These are phyloP conservation scores for Pichia thaimueangensis DNA, from an alignment of 805 yeast genomes.

Conservation along the genomic window DNA sequence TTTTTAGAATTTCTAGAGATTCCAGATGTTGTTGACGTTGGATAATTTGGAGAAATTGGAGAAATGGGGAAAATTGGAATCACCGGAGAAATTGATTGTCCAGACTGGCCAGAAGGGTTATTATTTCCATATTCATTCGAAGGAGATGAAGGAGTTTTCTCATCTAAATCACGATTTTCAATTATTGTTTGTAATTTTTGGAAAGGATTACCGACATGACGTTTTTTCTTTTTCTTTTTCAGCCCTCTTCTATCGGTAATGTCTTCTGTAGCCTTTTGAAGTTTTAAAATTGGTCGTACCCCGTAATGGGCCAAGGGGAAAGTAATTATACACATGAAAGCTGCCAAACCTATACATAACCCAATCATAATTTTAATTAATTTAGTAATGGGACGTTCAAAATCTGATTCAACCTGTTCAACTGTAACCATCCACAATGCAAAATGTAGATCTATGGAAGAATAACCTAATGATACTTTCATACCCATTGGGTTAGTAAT, in stretches of 20 bases:
- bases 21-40: background rate
- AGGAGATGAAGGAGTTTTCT: background rate
- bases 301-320: slow-evolving; percentile 81
- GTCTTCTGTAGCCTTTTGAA: slow-evolving; percentile 78
- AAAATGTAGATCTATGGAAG: slow-evolving; percentile 37
- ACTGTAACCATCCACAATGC: slow-evolving; percentile 70
- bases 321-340: slow-evolving; percentile 64
- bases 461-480: slow-evolving; percentile 51
- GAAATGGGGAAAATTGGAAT: background rate
- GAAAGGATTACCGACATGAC: slow-evolving; percentile 17
- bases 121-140: too few relatives aligned
- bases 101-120: too few relatives aligned
- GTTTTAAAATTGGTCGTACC: slow-evolving; percentile 71
- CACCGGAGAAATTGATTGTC: too few relatives aligned
- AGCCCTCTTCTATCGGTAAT: slow-evolving; percentile 40
- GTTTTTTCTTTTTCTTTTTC: slow-evolving; percentile 16
- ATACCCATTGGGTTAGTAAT: slow-evolving; percentile 31
- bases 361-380: slow-evolving; percentile 68
- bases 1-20: too few relatives aligned
- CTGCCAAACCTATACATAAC: slow-evolving; percentile 73
- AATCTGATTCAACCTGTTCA: slow-evolving; percentile 52
- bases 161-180: background rate
- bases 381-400: slow-evolving; percentile 54
- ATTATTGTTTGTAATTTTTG: slow-evolving; percentile 8
- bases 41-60: background rate